Base-by-base conservation (phyloP, 768 basidiomycete species). In the Lyophyllum shimeji region DNA sequence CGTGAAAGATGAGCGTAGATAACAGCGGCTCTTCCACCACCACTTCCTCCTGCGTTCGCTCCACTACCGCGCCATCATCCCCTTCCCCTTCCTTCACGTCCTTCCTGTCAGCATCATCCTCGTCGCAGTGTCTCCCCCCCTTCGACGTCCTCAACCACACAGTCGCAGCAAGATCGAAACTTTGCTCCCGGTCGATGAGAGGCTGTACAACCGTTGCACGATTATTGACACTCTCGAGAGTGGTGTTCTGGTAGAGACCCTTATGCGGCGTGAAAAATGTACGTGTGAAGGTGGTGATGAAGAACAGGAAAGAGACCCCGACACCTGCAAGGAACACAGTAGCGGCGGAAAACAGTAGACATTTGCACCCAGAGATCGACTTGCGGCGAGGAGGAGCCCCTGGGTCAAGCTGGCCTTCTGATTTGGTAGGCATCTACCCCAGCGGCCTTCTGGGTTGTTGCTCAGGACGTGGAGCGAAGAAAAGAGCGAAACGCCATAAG, bases 91-190 rank as follows among this genome's bases (percentile, higher is more conserved):
- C 20, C 46, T 24, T 45, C 5, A 11, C 48, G 21, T 24, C 17
- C 48, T 23, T 43, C 4, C 20, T 18, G 18, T 31, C 47, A 12
- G 18, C 40, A 25, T n/a, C 15, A 7, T 20, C 18, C 11, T 15
- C 33, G 31, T 57, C 51, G 11, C 37, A 24, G 20, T 53, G 51
- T n/a, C 23, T 23, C 23, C 23, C 46, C 2, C 12, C 13, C n/a
- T 58, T 48, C 5, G 64, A 51, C 3, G 60, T 64, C 52, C 65
- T 59, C 20, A 63, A 37, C 67, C 69, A 70, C 13, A 70, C 65
- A 24, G 53, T 66, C 17, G 64, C 67, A 2, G 61, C 66, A 8
- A 70, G 60, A 52, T 70, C 67, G 48, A 70, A 68, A 1, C 49
- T 58, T n/a, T 70, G 59, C 9, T 66, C 25, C 12, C 60, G 50